These are phyloP conservation scores for Boehmeria nivea DNA, from an alignment of 306 rosid species.

Conservation along the genomic window DNA sequence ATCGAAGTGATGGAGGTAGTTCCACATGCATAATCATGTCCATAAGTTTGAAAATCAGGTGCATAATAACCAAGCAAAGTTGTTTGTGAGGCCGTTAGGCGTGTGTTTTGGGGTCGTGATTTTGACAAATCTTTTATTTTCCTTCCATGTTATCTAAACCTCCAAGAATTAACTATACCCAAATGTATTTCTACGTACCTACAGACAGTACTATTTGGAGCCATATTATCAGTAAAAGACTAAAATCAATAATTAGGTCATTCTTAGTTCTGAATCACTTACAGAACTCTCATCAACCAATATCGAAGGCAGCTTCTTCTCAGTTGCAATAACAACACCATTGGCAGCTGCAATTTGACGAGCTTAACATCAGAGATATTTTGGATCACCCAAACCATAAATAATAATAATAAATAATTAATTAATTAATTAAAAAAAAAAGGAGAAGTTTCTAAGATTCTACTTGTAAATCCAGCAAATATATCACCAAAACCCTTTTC, in stretches of 20 bases:
- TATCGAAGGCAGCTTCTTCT: slow-evolving; percentile 93
- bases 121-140: no score
- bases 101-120: no score
- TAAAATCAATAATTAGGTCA: background rate
- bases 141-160: no score
- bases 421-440: no score
- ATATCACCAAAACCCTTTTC: background rate
- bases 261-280: slow-evolving; percentile 25
- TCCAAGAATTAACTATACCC: no score
- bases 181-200: background rate
- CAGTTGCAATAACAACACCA: slow-evolving; percentile 93
- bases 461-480: background rate
- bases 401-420: slow-evolving; percentile 9
- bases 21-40: no score
- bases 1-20: no score
- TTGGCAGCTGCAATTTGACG: slow-evolving; percentile 67
- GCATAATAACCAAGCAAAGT: no score
- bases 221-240: background rate
- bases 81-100: no score
- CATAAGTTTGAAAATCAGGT: no score
- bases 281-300: slow-evolving; percentile 93
- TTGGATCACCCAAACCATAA: no score
- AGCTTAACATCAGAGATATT: slow-evolving; percentile 16
- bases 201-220: background rate
- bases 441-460: slow-evolving; percentile 3